Base-by-base conservation (phyloP, 345 rosid species). In the Erysimum cheiranthoides region DNA sequence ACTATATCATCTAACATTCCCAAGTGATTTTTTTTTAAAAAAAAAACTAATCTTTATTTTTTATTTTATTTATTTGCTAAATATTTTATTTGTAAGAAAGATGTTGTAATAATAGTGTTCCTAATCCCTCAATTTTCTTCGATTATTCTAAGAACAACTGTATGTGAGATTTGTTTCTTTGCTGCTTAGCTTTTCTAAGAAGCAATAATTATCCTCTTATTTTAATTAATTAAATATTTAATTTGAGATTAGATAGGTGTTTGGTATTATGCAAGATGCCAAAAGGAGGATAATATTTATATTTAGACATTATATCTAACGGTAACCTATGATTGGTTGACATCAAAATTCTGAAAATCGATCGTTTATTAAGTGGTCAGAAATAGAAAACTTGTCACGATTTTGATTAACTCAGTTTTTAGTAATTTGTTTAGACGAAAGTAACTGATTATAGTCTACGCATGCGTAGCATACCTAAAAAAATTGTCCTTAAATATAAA, bases 241-340 rank as follows among this genome's bases (percentile, higher is more conserved):
- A 28, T 31, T 53, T 53, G 70, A 67, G 73, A 78, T 78, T 78
- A 78, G 81, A 73, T 78, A 66, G 65, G 65, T 73, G 78, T 78
- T 72, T 72, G 81, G 81, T 73, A 66, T 54, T 78, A 67, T 61
- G 62, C 47, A 66, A 72, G 60, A 73, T 66, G 51, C 54, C 63
- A 58, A 78, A 50, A 35, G 31, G 3, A 59, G 14, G 36, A 39
- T 46, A 27, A 31, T 58, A 38, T 49, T 30, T 62, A 36, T 27
- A 45, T 54, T 43, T 53, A 47, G 57, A 68, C 28, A 58, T 28
- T 18, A 49, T 67, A 56, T 45, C 21, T n/a, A 66, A 57, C 51
- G 35, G 51, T 67, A 46, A 38, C 52, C 30, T 75, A 30, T 21
- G 73, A 67, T 67, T 66, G 73, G 73, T 60, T 59, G 61, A 31